Percentiles rank a stretch among this genome's conserved stretches.
Evolutionary conservation across 768 basidiomycete species (phyloP).

Genomic region (Psilocybe cubensis): DNA sequence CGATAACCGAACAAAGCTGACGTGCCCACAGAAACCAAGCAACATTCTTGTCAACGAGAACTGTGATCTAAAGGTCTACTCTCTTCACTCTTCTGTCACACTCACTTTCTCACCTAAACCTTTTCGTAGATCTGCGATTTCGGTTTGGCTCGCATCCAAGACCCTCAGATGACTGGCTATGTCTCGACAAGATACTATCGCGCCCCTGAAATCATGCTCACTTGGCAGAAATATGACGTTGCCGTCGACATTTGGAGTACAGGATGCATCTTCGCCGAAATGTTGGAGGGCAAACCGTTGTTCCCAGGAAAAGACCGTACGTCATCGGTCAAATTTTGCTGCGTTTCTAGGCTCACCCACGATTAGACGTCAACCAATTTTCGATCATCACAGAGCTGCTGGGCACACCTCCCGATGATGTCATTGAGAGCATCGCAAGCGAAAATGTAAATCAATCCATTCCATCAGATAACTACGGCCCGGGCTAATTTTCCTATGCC

Average conservation of each 20-base stretch:
- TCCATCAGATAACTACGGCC: conserved; percentile 14
- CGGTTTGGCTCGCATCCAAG: conserved; percentile 96
- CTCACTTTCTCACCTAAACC: conserved; percentile 9
- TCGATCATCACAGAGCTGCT: conserved; percentile 98
- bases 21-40: conserved; percentile 80
- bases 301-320: conserved; percentile 99
- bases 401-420: conserved; percentile 99
- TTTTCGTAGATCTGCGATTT: conserved; percentile 91
- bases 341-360: conserved; percentile 12
- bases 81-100: background rate
- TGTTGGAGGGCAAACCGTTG: conserved; percentile 97
- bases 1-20: conserved; percentile 3
- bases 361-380: conserved; percentile 97
- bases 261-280: conserved; percentile 99
- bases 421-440: conserved; percentile 97
- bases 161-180: conserved; percentile 99
- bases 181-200: conserved; percentile 99
- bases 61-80: conserved; percentile 89
- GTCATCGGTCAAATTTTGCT: conserved; percentile 38
- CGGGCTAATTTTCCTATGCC: conserved; percentile 3
- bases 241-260: conserved; percentile 99
- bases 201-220: conserved; percentile 99
- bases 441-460: conserved; percentile 75
- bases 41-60: conserved; percentile 99
- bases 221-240: conserved; percentile 99